phyloP scores from a whole-genome alignment of 1,284 basidiomycete genomes.

The Irpex lacteus region DNA sequence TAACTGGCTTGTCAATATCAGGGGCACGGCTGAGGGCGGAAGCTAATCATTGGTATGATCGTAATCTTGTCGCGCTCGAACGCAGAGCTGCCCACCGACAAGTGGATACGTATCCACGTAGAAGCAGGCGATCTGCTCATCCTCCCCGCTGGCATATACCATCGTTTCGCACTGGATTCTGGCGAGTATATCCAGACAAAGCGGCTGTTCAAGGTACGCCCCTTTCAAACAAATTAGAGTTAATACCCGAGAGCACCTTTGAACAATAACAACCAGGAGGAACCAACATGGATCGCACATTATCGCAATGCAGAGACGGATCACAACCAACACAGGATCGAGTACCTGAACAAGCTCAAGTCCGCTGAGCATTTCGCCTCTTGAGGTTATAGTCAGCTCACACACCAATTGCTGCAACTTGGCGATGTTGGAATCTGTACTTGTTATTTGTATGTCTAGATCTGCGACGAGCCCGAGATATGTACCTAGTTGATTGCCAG shows the following conservation, averaged over 20 bases:
- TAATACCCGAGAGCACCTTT: background rate
- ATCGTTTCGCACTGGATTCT: slow-evolving; percentile 81
- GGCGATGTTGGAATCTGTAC: too few relatives aligned
- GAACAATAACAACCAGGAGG: slow-evolving; percentile 51
- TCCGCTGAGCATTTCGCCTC: slow-evolving; percentile 38
- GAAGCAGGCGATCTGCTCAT: slow-evolving; percentile 72
- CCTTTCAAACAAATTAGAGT: background rate
- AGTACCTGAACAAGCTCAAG: slow-evolving; percentile 46
- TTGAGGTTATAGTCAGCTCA: slow-evolving; percentile 54
- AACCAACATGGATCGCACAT: slow-evolving; percentile 83
- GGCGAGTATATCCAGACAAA: slow-evolving; percentile 67
- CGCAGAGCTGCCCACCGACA: slow-evolving; percentile 51
- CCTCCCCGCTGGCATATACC: slow-evolving; percentile 79
- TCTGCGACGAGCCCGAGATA: too few relatives aligned
- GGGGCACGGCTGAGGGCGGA: background rate
- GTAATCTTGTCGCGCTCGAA: background rate
- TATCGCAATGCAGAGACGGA: slow-evolving; percentile 66
- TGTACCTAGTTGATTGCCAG: background rate
- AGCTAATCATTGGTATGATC: background rate
- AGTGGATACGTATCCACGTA: slow-evolving; percentile 74
- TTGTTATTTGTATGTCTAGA: too few relatives aligned
- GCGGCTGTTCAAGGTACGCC: slow-evolving; percentile 71
- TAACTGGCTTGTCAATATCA: slow-evolving; percentile 28
- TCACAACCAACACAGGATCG: slow-evolving; percentile 53
- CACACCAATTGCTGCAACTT: too few relatives aligned